A percentile compares a stretch with the other conserved stretches of the same genome.
Evolutionary conservation across 768 basidiomycete species (phyloP).

Genomic region (Pleurotus sapidus): DNA sequence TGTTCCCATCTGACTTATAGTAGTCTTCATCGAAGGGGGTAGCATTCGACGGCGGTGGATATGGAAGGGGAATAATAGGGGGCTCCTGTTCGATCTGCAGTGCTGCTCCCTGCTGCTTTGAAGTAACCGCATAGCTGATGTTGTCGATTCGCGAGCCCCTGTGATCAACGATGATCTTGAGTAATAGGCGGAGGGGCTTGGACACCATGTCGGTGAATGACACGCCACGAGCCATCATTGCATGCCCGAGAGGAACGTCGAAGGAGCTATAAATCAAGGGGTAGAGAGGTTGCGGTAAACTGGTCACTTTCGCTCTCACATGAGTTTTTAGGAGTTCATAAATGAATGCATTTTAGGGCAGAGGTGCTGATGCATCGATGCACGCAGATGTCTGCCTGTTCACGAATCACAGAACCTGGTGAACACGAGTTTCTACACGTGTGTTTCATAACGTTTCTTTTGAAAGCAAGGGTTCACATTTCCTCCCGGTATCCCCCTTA

Average conservation of each 20-base stretch:
- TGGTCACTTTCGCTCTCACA: background rate
- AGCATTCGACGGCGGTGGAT: background rate
- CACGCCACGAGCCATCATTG: constrained; percentile 1
- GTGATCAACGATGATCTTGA: background rate
- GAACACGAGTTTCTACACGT: constrained; percentile 3
- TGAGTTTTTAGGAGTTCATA: background rate
- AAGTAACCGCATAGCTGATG: background rate
- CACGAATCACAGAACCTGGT: background rate
- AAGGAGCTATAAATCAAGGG: background rate
- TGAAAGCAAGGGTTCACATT: background rate
- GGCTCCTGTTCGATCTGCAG: background rate
- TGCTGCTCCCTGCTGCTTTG: background rate
- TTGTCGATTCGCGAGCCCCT: background rate
- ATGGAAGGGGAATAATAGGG: background rate
- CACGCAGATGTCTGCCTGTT: constrained; percentile 2
- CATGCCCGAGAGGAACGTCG: background rate
- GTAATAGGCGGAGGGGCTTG: background rate
- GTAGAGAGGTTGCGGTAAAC: background rate
- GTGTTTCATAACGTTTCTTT: constrained; percentile 7
- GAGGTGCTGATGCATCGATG: background rate
- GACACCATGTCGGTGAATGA: background rate
- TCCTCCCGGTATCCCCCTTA: background rate
- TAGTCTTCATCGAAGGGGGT: constrained; percentile 27
- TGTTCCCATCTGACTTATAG: constrained; percentile 25
- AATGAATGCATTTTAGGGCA: background rate